Conservation (phyloP, 345 rosid species). For the Clarkia xantiana region DNA sequence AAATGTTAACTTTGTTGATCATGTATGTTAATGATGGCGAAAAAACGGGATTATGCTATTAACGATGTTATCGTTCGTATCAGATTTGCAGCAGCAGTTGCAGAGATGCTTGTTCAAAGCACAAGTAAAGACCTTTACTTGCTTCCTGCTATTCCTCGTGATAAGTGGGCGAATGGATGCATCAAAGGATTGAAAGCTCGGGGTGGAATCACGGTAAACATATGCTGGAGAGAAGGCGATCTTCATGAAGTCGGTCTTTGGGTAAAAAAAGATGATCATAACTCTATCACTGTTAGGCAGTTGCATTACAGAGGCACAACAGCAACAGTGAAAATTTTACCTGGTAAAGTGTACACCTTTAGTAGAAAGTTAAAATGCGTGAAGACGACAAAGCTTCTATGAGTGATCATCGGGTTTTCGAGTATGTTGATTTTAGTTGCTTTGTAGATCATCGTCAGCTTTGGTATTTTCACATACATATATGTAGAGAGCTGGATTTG, state of each 20-base stretch:
- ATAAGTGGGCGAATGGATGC: constrained; percentile 72
- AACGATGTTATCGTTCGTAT: background rate
- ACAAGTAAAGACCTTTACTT: constrained; percentile 55
- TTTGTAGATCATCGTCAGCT: no score
- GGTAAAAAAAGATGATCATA: constrained; percentile 25
- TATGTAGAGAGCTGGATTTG: no score
- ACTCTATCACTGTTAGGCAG: constrained; percentile 16
- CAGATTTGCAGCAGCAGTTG: constrained; percentile 69
- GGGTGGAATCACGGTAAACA: constrained; percentile 48
- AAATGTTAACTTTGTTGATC: no score
- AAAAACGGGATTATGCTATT: no score
- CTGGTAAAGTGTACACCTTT: constrained; percentile 46
- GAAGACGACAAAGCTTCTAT: constrained; percentile 15
- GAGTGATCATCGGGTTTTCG: background rate
- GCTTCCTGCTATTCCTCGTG: constrained; percentile 72
- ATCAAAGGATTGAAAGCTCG: constrained; percentile 78
- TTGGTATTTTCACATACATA: no score
- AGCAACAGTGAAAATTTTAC: constrained; percentile 22
- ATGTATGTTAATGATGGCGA: no score
- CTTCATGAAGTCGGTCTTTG: constrained; percentile 56
- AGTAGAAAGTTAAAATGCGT: constrained; percentile 37
- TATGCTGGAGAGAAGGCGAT: constrained; percentile 72
- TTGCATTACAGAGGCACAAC: constrained; percentile 45
- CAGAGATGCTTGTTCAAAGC: constrained; percentile 91
- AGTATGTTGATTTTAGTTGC: no score